Conservation (phyloP, 2,329 filamentous ascomycete genomes). For the Alternaria consortialis region DNA sequence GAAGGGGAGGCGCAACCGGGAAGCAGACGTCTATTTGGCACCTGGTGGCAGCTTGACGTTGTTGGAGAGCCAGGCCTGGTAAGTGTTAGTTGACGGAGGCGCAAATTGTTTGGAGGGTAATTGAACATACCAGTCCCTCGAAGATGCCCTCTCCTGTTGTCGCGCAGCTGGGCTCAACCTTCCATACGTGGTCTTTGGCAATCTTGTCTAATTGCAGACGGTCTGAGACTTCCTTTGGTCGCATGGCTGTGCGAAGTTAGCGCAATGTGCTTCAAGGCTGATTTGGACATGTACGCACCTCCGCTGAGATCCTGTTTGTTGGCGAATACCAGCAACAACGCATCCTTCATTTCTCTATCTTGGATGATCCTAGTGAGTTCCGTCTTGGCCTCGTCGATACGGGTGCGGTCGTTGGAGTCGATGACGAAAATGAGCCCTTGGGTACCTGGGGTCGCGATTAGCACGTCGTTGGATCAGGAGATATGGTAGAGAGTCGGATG, state of each 20-base stretch:
- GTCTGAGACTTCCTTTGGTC: slow-evolving; percentile 61
- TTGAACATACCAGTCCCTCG: slow-evolving; percentile 56
- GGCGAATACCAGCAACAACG: slow-evolving; percentile 95
- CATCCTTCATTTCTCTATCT: slow-evolving; percentile 98
- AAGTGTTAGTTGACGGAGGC: background rate
- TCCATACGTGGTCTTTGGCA: slow-evolving; percentile 63
- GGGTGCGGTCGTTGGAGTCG: slow-evolving; percentile 97
- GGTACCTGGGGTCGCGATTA: slow-evolving; percentile 65
- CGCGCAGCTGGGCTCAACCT: slow-evolving; percentile 63
- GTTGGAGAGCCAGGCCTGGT: slow-evolving; percentile 59
- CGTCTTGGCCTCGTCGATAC: slow-evolving; percentile 95
- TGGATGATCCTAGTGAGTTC: slow-evolving; percentile 98
- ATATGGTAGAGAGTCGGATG: background rate
- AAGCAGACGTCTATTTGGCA: slow-evolving; percentile 41
- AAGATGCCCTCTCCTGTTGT: slow-evolving; percentile 64
- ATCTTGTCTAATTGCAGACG: slow-evolving; percentile 59
- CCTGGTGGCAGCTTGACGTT: slow-evolving; percentile 58
- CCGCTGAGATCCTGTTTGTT: slow-evolving; percentile 98
- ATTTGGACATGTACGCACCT: slow-evolving; percentile 66
- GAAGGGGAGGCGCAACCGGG: background rate
- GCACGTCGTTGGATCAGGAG: slow-evolving; percentile 8
- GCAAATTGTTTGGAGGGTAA: background rate
- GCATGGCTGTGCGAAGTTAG: slow-evolving; percentile 54
- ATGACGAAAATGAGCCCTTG: slow-evolving; percentile 99
- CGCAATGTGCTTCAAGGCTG: background rate